Conservation (phyloP, 768 basidiomycete genomes). For the Leccinum incarnatum region DNA sequence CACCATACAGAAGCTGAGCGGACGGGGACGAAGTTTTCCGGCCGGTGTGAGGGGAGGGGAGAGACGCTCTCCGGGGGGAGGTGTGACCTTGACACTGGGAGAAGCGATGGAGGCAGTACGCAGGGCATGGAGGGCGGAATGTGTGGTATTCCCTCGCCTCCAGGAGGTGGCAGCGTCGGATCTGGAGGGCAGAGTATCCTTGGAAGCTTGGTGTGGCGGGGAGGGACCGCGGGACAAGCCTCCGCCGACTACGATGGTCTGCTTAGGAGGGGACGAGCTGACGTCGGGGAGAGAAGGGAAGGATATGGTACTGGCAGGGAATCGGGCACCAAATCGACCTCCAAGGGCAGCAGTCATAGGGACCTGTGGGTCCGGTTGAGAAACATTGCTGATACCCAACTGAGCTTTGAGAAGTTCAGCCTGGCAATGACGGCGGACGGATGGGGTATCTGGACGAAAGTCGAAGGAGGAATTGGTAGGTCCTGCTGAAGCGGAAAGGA, state of each 20-base stretch:
- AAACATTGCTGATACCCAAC: slow-evolving; percentile 39
- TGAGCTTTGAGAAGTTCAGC: slow-evolving; percentile 64
- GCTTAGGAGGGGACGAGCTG: slow-evolving; percentile 43
- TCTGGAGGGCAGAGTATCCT: slow-evolving; percentile 57
- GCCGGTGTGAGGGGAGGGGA: slow-evolving; percentile 42
- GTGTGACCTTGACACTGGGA: slow-evolving; percentile 69
- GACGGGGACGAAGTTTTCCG: slow-evolving; percentile 56
- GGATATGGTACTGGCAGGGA: slow-evolving; percentile 37
- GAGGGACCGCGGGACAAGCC: slow-evolving; percentile 65
- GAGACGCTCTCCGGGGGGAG: slow-evolving; percentile 59
- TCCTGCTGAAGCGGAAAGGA: slow-evolving; percentile 70
- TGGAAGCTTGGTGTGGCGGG: slow-evolving; percentile 37
- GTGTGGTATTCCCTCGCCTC: slow-evolving; percentile 69
- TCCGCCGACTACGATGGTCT: slow-evolving; percentile 69
- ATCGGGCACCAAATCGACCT: slow-evolving; percentile 71
- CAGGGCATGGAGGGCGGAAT: slow-evolving; percentile 68
- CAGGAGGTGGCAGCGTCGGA: slow-evolving; percentile 78
- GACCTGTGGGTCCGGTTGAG: slow-evolving; percentile 51
- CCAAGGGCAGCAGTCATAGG: slow-evolving; percentile 82
- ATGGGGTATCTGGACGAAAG: slow-evolving; percentile 53
- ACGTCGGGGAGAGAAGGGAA: slow-evolving; percentile 41
- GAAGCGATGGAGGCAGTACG: slow-evolving; percentile 52
- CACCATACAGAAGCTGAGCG: slow-evolving; percentile 59
- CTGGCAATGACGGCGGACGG: slow-evolving; percentile 67
- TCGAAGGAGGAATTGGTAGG: slow-evolving; percentile 65